Evolutionary conservation across 768 basidiomycete genomes (phyloP).

Genomic region (Tulasnella sp.): DNA sequence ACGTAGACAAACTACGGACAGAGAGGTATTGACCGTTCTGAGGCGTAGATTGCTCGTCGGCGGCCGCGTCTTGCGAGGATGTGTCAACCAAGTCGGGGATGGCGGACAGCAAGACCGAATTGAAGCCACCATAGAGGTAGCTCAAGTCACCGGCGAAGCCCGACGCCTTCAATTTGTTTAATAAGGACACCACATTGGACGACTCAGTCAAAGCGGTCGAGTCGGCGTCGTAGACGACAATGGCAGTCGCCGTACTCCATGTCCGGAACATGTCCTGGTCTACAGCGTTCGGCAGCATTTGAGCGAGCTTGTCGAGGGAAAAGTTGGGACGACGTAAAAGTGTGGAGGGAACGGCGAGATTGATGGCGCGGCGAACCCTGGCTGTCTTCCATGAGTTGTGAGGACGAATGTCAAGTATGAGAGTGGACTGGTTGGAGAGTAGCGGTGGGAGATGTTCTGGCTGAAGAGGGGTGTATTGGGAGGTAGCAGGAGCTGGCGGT

Average conservation of each 20-base stretch:
- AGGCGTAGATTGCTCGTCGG: neutral
- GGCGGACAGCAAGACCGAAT: constrained; percentile 37
- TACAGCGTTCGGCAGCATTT: constrained; percentile 59
- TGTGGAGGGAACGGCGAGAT: constrained; percentile 86
- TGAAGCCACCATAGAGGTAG: constrained; percentile 78
- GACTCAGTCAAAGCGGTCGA: constrained; percentile 38
- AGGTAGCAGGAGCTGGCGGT: neutral
- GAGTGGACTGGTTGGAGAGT: constrained; percentile 21
- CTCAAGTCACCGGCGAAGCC: constrained; percentile 49
- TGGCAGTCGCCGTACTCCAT: constrained; percentile 47
- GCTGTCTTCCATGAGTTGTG: constrained; percentile 58
- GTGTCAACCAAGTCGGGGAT: neutral
- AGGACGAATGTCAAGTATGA: constrained; percentile 82
- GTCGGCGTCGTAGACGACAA: constrained; percentile 82
- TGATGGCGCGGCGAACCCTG: constrained; percentile 58
- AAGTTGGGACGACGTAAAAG: constrained; percentile 85
- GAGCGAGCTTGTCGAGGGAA: constrained; percentile 59
- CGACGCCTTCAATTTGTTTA: constrained; percentile 59
- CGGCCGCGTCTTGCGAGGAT: neutral
- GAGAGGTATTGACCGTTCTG: constrained; percentile 17
- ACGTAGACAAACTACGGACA: constrained; percentile 25
- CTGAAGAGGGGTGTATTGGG: neutral
- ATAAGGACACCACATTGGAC: constrained; percentile 56
- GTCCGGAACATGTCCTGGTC: constrained; percentile 47
- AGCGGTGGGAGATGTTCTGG: neutral